Conservation (phyloP, 73 alveolate species). For the Paramecium sonneborni region DNA sequence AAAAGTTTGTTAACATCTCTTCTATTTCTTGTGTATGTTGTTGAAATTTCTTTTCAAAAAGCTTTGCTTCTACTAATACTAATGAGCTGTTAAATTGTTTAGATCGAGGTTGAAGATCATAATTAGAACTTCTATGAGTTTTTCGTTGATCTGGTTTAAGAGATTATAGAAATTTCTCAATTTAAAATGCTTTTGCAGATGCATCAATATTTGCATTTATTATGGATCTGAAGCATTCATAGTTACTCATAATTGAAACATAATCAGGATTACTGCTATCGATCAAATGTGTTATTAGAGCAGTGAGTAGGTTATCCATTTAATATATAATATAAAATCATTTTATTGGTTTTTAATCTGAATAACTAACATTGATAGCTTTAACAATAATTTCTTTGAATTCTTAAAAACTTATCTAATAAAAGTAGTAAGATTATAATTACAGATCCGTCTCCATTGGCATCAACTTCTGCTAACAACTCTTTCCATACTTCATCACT, state of each 20-base stretch:
- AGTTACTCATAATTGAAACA: background rate
- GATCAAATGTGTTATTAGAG: constrained; percentile 6
- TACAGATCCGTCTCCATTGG: constrained; percentile 81
- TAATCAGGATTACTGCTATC: background rate
- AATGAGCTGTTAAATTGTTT: background rate
- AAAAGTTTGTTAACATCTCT: background rate
- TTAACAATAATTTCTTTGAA: constrained; percentile 63
- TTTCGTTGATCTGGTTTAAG: background rate
- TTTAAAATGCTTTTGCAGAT: constrained; percentile 21
- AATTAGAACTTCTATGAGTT: background rate
- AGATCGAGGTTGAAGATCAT: background rate
- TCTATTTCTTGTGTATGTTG: constrained; percentile 36
- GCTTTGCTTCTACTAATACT: constrained; percentile 42
- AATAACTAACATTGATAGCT: background rate
- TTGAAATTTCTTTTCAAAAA: constrained; percentile 40
- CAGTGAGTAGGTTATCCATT: constrained; percentile 23
- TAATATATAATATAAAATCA: background rate
- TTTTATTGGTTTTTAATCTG: background rate
- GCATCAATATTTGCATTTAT: constrained; percentile 4
- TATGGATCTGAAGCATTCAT: background rate
- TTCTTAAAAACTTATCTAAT: constrained; percentile 57
- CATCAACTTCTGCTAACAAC: constrained; percentile 76
- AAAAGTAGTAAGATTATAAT: background rate
- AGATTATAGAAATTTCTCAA: constrained; percentile 1
- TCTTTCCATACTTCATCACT: constrained; percentile 77